Base-by-base conservation (phyloP, 257 asterid genomes). In the Solanum phureja region DNA sequence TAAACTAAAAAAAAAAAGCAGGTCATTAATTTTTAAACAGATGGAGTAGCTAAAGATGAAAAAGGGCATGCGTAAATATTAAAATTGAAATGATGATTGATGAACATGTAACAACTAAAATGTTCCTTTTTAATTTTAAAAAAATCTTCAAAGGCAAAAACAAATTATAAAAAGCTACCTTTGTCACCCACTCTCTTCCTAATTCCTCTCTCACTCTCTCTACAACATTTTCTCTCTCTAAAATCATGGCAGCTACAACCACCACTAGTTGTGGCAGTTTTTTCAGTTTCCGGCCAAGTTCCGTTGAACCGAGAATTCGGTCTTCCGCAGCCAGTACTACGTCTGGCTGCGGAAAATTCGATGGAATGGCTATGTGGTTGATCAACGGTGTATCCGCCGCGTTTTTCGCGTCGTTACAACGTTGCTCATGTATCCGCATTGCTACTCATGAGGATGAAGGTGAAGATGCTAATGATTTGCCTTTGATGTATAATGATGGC, bases 371-470 rank as follows among this genome's bases (percentile, higher is more conserved):
- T 34, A 95, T 90, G 94, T 93, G 98, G 98, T 72, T 95, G 68
- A 56, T 94, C 66, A 93, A 94, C 87, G 94, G 98, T 66, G 90
- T 95, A 34, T 89, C 98, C 9, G 91, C 90, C 5, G 98, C 93
- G 4, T 95, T 95, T 62, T 95, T 95, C 77, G 98, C 96, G 0
- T 95, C 98, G 35, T 77, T 95, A 83, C 96, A 95, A n/a, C 91
- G 94, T 52, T 95, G 98, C 86, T 95, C 98, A 14, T 95, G 98
- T 92, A 94, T 95, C 71, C 93, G 96, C 62, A 92, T 95, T 27
- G 85, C 96, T 11, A 94, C 98, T 3, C 68, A 90, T 5, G 98
- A 92, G 62, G 98, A 94, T 66, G 92, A 90, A 11, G 88, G 93
- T n/a, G 98, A 92, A 1, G 98, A 93, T 34, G 89, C 88, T 21